Evolutionary conservation across 2,329 filamentous ascomycete species (phyloP), one percentile per base, ranked within the genome.

Genomic region (Xylaria sp.): DNA sequence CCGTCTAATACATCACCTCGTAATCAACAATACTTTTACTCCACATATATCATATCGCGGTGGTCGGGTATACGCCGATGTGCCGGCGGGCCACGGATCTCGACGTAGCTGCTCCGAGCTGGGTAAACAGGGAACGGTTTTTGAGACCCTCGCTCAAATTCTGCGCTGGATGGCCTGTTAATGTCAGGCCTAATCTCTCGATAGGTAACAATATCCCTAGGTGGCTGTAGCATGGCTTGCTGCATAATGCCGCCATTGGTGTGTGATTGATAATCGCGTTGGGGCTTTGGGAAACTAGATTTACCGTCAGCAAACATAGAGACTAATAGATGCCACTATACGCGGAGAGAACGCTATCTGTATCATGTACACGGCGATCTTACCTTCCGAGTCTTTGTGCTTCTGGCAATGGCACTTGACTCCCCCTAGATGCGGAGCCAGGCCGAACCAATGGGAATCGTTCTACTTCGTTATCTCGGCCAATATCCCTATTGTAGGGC

Each of bases 31-130:
- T n/a, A 23, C n/a, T 33, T 59, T 65, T 54, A 69, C 41, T 70
- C 70, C 19, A 71, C 66, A 60, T 67, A 69, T 37, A 73, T 60
- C 33, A 71, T 60, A 43, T 67, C 64, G 47, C 58, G 67, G 25
- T 56, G 65, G 38, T 68, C 62, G 17, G 54, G 63, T n/a, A 60
- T 27, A 17, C 66, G 54, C 40, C 64, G 63, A 29, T 57, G 60
- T 55, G 67, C 31, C 4, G 64, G 62, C 11, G 63, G 52, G 31
- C 40, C 62, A n/a, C 62, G 59, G 5, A 48, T 56, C 44, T 70
- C 65, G 23, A 59, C 58, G 27, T 69, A 68, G 33, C 63, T 62
- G 23, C 60, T 58, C 9, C 61, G 63, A 37, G 55, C 56, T 27
- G 71, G 59, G 60, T 63, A 52, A 6, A 64, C 55, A 9, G 67